A percentile compares a stretch with the other conserved stretches of the same genome.
phyloP scores from a whole-genome alignment of 768 basidiomycete genomes.

The Naganishia kalamii region DNA sequence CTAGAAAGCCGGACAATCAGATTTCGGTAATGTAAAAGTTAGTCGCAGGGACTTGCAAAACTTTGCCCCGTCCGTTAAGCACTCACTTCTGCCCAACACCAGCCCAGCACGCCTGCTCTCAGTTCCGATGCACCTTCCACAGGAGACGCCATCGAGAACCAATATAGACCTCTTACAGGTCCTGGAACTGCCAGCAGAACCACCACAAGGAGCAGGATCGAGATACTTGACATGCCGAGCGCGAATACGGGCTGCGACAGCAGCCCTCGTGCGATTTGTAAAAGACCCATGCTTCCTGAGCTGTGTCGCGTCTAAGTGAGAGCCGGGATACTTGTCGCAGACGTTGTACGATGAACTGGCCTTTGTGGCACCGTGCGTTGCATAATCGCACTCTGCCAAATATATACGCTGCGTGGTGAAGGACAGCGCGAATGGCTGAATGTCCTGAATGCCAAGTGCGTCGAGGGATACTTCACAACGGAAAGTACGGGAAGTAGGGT shows the following conservation, averaged over 20 bases:
- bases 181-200: constrained; percentile 44
- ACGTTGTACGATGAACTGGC: too few relatives aligned
- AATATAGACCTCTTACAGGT: constrained; percentile 42
- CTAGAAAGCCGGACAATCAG: constrained; percentile 1
- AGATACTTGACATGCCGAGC: constrained; percentile 33
- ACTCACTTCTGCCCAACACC: constrained; percentile 34
- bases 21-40: background rate
- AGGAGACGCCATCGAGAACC: constrained; percentile 37
- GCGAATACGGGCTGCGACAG: constrained; percentile 33
- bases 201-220: constrained; percentile 40
- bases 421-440: too few relatives aligned
- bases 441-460: too few relatives aligned
- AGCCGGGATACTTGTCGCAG: too few relatives aligned
- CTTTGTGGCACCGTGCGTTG: too few relatives aligned
- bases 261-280: background rate
- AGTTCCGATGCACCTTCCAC: constrained; percentile 22
- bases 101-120: constrained; percentile 39
- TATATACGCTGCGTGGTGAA: too few relatives aligned
- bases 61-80: too few relatives aligned
- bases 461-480: background rate
- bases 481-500: background rate
- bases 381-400: too few relatives aligned
- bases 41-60: background rate
- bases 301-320: background rate
- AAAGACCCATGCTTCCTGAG: background rate